A percentile compares a stretch with the other conserved stretches of the same genome.
phyloP scores from a whole-genome alignment of 257 asterid species.

The Pogostemon cablin region DNA sequence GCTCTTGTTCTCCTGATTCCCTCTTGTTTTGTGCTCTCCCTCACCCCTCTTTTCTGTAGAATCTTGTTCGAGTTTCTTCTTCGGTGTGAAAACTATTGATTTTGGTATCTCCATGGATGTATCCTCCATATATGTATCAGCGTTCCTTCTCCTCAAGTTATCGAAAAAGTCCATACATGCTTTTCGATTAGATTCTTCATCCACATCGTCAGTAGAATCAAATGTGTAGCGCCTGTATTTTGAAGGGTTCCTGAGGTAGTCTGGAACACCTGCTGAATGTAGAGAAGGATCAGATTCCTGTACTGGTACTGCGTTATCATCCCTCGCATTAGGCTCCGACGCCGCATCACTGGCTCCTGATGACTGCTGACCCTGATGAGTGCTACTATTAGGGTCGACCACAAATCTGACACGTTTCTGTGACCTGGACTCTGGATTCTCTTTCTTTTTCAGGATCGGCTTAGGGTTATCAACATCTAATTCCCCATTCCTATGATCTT shows the following conservation, averaged over 20 bases:
- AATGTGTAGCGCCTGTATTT: slow-evolving; percentile 70
- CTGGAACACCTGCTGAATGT: slow-evolving; percentile 52
- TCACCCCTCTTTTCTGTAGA: slow-evolving; percentile 34
- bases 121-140: slow-evolving; percentile 35
- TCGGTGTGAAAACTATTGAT: slow-evolving; percentile 60
- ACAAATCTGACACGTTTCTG: slow-evolving; percentile 70
- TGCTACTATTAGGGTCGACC: slow-evolving; percentile 35
- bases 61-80: slow-evolving; percentile 41
- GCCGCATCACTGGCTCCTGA: slow-evolving; percentile 32
- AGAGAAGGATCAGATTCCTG: slow-evolving; percentile 36
- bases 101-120: slow-evolving; percentile 41
- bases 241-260: slow-evolving; percentile 80
- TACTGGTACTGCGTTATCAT: slow-evolving; percentile 28
- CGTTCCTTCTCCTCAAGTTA: slow-evolving; percentile 43
- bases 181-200: slow-evolving; percentile 61
- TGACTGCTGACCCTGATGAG: slow-evolving; percentile 34
- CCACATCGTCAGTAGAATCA: slow-evolving; percentile 57
- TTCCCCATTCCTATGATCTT: slow-evolving; percentile 32
- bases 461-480: slow-evolving; percentile 42
- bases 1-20: slow-evolving; percentile 39
- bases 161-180: slow-evolving; percentile 62
- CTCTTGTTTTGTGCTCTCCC: slow-evolving; percentile 30
- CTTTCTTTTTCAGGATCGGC: slow-evolving; percentile 67
- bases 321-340: slow-evolving; percentile 24
- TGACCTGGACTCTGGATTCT: slow-evolving; percentile 45